These are phyloP conservation scores for Tolypocladium sp. DNA, from an alignment of 2,329 filamentous ascomycete genomes.

Conservation along the genomic window DNA sequence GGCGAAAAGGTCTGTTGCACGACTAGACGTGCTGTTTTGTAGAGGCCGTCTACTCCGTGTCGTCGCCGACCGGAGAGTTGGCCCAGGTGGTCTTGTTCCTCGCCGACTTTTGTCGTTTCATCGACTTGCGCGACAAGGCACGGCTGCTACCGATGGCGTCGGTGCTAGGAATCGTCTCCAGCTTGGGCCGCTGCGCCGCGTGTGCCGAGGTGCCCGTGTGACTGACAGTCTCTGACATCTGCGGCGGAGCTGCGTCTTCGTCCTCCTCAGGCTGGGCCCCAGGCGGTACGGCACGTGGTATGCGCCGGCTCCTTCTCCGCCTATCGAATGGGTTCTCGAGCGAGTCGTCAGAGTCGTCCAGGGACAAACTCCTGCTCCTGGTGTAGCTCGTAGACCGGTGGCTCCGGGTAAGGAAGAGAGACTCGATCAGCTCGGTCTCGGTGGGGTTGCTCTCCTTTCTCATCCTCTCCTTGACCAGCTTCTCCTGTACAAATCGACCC, in stretches of 20 bases:
- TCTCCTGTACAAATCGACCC: constrained; percentile 34
- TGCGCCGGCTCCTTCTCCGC: constrained; percentile 15
- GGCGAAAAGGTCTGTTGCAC: not conserved
- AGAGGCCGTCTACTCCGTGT: constrained; percentile 18
- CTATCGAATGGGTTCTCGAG: constrained; percentile 18
- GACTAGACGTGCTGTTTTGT: not conserved
- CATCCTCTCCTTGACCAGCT: constrained; percentile 35
- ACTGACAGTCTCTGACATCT: constrained; percentile 14
- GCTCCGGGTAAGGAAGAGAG: constrained; percentile 24
- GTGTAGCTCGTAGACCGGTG: constrained; percentile 20
- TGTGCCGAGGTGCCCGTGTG: constrained; percentile 17
- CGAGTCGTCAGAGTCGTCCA: constrained; percentile 26
- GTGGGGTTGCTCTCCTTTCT: constrained; percentile 30
- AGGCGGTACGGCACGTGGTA: constrained; percentile 18
- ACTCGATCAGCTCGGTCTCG: constrained; percentile 35
- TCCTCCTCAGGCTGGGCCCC: constrained; percentile 24
- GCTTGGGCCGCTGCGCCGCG: constrained; percentile 31
- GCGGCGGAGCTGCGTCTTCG: constrained; percentile 16
- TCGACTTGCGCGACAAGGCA: constrained; percentile 17
- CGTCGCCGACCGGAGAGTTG: constrained; percentile 28
- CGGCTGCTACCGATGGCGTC: constrained; percentile 19
- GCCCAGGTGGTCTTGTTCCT: constrained; percentile 17
- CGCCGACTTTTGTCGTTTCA: constrained; percentile 18
- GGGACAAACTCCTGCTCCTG: constrained; percentile 27
- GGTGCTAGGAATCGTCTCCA: constrained; percentile 38